Percentiles rank a stretch among this genome's conserved stretches.
Conservation (phyloP, 2,329 filamentous ascomycete species). For the Hymenoscyphus fraxineus region DNA sequence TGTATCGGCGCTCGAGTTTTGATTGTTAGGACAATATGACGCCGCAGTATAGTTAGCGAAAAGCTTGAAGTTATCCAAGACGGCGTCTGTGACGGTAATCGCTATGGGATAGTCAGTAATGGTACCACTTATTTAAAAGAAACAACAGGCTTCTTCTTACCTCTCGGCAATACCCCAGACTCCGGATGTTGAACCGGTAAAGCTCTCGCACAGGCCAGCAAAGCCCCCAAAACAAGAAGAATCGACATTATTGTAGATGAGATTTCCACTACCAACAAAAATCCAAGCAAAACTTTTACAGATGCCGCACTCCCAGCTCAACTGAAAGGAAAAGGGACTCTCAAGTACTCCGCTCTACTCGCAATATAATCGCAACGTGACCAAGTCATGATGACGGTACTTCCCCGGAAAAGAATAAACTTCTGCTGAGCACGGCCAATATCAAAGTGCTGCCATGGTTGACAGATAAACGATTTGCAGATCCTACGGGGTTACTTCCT, state of each 20-base stretch:
- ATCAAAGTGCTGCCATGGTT: neutral
- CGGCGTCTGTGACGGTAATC: neutral
- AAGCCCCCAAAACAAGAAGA: neutral
- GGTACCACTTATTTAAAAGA: neutral
- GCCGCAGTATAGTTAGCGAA: constrained; percentile 26
- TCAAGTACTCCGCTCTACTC: neutral
- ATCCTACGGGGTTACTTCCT: neutral
- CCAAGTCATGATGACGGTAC: neutral
- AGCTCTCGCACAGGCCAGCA: neutral
- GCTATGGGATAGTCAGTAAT: neutral
- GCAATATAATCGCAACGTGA: neutral
- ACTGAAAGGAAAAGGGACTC: neutral
- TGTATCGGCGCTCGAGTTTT: constrained; percentile 11
- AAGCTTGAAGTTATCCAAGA: constrained; percentile 19
- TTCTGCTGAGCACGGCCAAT: neutral
- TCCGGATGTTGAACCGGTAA: neutral
- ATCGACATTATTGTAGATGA: neutral
- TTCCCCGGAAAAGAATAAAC: neutral
- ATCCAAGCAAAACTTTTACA: neutral
- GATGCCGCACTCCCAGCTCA: neutral
- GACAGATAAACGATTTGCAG: neutral
- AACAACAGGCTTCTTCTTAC: neutral
- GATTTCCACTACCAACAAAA: neutral
- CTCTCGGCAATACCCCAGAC: neutral
- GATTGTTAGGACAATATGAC: constrained; percentile 26